Percentiles rank a stretch among this genome's conserved stretches.
phyloP scores from a whole-genome alignment of 1,139 yeast genomes.

The Geotrichum candidum region DNA sequence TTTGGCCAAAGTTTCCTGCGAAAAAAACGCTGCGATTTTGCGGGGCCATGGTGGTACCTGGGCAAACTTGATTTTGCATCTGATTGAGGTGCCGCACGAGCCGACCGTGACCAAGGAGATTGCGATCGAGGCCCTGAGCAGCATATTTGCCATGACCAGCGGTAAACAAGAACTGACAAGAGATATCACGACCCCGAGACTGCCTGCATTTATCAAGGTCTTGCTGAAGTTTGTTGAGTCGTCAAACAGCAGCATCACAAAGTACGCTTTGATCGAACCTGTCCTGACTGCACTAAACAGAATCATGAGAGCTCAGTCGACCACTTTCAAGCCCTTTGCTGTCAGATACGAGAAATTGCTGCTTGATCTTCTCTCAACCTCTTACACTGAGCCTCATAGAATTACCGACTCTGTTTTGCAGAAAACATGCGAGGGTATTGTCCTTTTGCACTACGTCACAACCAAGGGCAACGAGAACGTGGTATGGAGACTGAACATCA shows the following conservation, averaged over 20 bases:
- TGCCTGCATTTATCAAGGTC: slow-evolving; percentile 55
- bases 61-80: slow-evolving; percentile 50
- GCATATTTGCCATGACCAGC: slow-evolving; percentile 51
- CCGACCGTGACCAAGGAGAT: slow-evolving; percentile 43
- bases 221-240: slow-evolving; percentile 40
- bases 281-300: slow-evolving; percentile 47
- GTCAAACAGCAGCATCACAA: neutral
- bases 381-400: slow-evolving; percentile 30
- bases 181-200: slow-evolving; percentile 74
- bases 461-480: slow-evolving; percentile 40
- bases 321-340: slow-evolving; percentile 76
- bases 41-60: slow-evolving; percentile 52
- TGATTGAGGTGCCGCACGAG: slow-evolving; percentile 48
- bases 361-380: slow-evolving; percentile 34
- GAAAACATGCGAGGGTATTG: slow-evolving; percentile 47
- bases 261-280: slow-evolving; percentile 32
- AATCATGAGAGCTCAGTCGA: slow-evolving; percentile 55
- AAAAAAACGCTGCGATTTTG: slow-evolving; percentile 30
- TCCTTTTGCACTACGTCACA: slow-evolving; percentile 57
- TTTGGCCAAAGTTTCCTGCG: slow-evolving; percentile 29
- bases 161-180: slow-evolving; percentile 83
- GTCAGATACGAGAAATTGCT: slow-evolving; percentile 52
- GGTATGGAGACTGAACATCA: slow-evolving; percentile 31
- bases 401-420: slow-evolving; percentile 40
- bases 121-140: slow-evolving; percentile 46